These are phyloP conservation scores for Emydomyces testavorans DNA, from an alignment of 2,329 filamentous ascomycete species.

Conservation along the genomic window DNA sequence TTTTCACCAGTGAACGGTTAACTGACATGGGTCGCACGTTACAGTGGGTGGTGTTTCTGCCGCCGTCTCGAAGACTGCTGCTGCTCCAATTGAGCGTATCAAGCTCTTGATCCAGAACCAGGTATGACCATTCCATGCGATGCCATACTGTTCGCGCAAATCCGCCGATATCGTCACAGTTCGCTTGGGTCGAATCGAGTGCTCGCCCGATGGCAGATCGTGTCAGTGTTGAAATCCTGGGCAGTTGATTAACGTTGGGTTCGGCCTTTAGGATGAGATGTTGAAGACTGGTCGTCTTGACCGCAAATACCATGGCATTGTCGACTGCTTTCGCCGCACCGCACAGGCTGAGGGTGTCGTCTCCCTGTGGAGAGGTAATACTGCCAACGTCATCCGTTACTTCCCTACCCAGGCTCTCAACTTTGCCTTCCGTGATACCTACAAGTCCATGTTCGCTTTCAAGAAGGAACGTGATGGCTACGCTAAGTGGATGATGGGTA, in stretches of 20 bases:
- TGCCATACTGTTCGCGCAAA: neutral
- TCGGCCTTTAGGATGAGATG: conserved; percentile 81
- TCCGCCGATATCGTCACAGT: neutral
- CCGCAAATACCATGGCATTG: conserved; percentile 89
- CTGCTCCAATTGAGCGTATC: conserved; percentile 99
- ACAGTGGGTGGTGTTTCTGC: conserved; percentile 99
- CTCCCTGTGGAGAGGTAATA: conserved; percentile 98
- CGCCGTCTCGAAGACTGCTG: conserved; percentile 99
- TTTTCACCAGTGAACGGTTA: neutral
- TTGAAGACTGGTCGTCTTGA: conserved; percentile 96
- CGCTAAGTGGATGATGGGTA: conserved; percentile 97
- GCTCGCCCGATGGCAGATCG: neutral
- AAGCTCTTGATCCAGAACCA: conserved; percentile 99
- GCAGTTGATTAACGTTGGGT: neutral
- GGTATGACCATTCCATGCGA: conserved; percentile 44
- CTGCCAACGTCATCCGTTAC: conserved; percentile 99
- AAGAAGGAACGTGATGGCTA: conserved; percentile 99
- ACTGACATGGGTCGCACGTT: conserved; percentile 18
- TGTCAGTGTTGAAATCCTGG: neutral
- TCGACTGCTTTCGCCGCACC: conserved; percentile 91
- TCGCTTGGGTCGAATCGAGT: neutral
- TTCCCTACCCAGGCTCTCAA: conserved; percentile 99
- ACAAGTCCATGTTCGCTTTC: conserved; percentile 99
- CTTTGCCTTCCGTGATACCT: conserved; percentile 99
- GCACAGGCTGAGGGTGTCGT: conserved; percentile 82